Conservation (phyloP, 106 monocot species). For the Alisma plantagoaquatica region DNA sequence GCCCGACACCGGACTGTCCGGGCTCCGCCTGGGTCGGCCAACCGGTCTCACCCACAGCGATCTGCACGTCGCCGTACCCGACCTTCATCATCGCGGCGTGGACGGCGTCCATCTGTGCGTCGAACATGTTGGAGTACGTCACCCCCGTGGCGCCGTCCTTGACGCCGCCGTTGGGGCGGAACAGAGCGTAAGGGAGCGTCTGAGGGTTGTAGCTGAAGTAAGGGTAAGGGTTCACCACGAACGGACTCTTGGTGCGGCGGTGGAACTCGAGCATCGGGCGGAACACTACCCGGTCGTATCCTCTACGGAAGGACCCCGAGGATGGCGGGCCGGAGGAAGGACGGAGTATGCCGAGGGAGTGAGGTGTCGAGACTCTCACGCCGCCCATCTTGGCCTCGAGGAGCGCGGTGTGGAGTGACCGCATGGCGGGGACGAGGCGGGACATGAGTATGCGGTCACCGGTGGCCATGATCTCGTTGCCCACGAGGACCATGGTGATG, state of each 20-base stretch:
- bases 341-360: slow-evolving; percentile 76
- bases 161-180: slow-evolving; percentile 58
- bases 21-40: slow-evolving; percentile 66
- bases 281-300: slow-evolving; percentile 44
- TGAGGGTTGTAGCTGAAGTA: slow-evolving; percentile 66
- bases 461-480: slow-evolving; percentile 74
- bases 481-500: slow-evolving; percentile 61
- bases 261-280: slow-evolving; percentile 68
- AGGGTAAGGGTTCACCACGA: slow-evolving; percentile 87
- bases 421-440: slow-evolving; percentile 76
- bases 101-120: slow-evolving; percentile 77
- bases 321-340: slow-evolving; percentile 57
- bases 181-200: slow-evolving; percentile 60
- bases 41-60: slow-evolving; percentile 81
- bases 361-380: slow-evolving; percentile 75
- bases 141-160: slow-evolving; percentile 41
- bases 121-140: slow-evolving; percentile 80
- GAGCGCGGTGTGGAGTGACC: slow-evolving; percentile 47
- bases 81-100: slow-evolving; percentile 53
- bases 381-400: slow-evolving; percentile 15
- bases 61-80: slow-evolving; percentile 70
- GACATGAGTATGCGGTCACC: slow-evolving; percentile 45
- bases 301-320: slow-evolving; percentile 44
- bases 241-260: slow-evolving; percentile 44
- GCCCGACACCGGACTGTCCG: slow-evolving; percentile 38